A percentile compares a stretch with the other conserved stretches of the same genome.
These are phyloP conservation scores for Pyrenopolyporus hunteri DNA, from an alignment of 495 filamentous ascomycete species.

Conservation along the genomic window DNA sequence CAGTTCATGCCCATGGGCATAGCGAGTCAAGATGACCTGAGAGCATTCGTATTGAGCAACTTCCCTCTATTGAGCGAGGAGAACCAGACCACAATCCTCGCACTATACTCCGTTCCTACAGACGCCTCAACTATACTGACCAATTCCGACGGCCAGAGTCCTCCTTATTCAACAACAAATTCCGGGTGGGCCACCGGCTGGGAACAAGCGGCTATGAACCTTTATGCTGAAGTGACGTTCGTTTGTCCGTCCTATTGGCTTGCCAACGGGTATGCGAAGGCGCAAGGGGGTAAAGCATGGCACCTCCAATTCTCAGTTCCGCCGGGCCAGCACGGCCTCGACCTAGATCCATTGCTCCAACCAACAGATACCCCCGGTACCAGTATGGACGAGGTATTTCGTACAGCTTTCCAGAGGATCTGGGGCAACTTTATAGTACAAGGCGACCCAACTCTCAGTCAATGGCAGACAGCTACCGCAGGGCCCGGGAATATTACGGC, in stretches of 20 bases:
- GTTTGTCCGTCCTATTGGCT: slow-evolving; percentile 68
- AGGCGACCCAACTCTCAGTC: slow-evolving; percentile 56
- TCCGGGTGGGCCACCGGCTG: slow-evolving; percentile 39
- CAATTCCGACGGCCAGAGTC: slow-evolving; percentile 38
- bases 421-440: slow-evolving; percentile 62
- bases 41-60: slow-evolving; percentile 49
- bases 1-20: slow-evolving; percentile 59
- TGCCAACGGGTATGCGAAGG: slow-evolving; percentile 56
- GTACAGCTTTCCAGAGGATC: slow-evolving; percentile 39
- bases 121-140: slow-evolving; percentile 24
- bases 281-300: slow-evolving; percentile 44
- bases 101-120: slow-evolving; percentile 51
- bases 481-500: slow-evolving; percentile 33
- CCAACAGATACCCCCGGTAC: slow-evolving; percentile 15
- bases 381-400: slow-evolving; percentile 38
- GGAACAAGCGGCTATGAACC: slow-evolving; percentile 49
- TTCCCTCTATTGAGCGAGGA: slow-evolving; percentile 58
- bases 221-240: slow-evolving; percentile 66
- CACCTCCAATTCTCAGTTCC: slow-evolving; percentile 67
- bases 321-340: slow-evolving; percentile 59
- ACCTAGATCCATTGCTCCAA: slow-evolving; percentile 44
- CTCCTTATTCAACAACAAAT: slow-evolving; percentile 43
- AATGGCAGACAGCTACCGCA: slow-evolving; percentile 15
- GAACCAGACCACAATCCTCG: slow-evolving; percentile 52
- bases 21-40: slow-evolving; percentile 51